These are phyloP conservation scores for Amphirosellinia nigrospora DNA, from an alignment of 495 filamentous ascomycete genomes.

Conservation along the genomic window DNA sequence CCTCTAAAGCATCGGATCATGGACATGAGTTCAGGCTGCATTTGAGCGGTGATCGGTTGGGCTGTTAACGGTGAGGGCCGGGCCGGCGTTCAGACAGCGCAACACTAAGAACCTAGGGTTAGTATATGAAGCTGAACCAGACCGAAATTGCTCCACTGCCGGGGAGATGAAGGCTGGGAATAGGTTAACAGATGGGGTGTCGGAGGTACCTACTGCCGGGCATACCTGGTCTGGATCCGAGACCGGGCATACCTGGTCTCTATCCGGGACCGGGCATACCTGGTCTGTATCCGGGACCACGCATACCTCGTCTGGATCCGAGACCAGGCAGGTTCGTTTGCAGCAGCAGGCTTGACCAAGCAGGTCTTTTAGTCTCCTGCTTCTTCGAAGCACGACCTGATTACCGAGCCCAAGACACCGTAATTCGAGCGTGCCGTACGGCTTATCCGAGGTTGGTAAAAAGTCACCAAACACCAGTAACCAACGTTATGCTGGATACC, in stretches of 20 bases:
- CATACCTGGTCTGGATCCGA: too few species aligned
- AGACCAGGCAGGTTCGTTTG: too few species aligned
- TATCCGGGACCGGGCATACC: too few species aligned
- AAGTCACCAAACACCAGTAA: background rate
- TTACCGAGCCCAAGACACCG: slow-evolving; percentile 3
- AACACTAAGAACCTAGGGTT: background rate
- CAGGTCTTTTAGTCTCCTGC: too few species aligned
- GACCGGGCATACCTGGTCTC: too few species aligned
- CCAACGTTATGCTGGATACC: background rate
- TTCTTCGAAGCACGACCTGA: too few species aligned
- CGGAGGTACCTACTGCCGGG: background rate
- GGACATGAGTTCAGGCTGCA: background rate
- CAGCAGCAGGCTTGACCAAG: too few species aligned
- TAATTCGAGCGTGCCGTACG: background rate
- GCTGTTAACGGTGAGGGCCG: too few species aligned
- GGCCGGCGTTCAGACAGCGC: too few species aligned
- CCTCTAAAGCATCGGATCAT: background rate
- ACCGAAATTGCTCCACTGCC: background rate
- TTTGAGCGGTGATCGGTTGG: too few species aligned
- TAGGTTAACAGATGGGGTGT: background rate
- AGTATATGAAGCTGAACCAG: background rate
- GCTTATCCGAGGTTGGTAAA: background rate
- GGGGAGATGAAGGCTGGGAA: background rate
- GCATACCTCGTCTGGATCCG: too few species aligned
- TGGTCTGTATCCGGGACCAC: too few species aligned